Percentiles rank a stretch among this genome's conserved stretches.
Evolutionary conservation across 1,284 basidiomycete genomes (phyloP).

Genomic region (Calocybe gambosa): DNA sequence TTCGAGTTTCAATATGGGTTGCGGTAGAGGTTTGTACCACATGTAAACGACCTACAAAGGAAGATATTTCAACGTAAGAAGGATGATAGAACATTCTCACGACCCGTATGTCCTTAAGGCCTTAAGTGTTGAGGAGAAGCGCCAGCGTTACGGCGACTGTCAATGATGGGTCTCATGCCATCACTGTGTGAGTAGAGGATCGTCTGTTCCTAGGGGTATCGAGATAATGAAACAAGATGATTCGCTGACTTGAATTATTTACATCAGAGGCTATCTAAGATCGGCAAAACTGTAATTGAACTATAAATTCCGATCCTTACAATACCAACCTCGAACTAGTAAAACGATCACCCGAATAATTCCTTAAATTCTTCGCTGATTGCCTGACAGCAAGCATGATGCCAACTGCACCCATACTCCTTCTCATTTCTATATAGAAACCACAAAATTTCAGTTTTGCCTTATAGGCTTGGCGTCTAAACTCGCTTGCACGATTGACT

Average conservation of each 20-base stretch:
- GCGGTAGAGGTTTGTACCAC: constrained; percentile 31
- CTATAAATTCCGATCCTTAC: constrained; percentile 18
- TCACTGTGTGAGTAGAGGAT: constrained; percentile 30
- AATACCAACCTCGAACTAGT: neutral
- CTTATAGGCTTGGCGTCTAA: neutral
- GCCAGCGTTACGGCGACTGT: constrained; percentile 18
- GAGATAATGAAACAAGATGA: constrained; percentile 18
- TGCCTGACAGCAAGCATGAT: neutral
- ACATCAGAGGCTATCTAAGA: constrained; percentile 32
- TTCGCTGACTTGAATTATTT: constrained; percentile 28
- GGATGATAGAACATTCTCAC: constrained; percentile 22
- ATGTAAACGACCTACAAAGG: constrained; percentile 30
- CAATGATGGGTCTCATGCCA: constrained; percentile 29
- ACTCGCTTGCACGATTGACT: neutral
- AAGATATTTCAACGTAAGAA: constrained; percentile 36
- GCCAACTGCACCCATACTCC: neutral
- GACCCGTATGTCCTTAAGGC: constrained; percentile 16
- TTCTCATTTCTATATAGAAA: constrained; percentile 5
- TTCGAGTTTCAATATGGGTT: constrained; percentile 30
- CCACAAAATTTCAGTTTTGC: no score
- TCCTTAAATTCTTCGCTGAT: neutral
- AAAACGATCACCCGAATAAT: constrained; percentile 1
- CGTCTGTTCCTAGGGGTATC: constrained; percentile 29
- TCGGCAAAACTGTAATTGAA: constrained; percentile 24
- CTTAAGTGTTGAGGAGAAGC: constrained; percentile 18